Percentiles rank a stretch among this genome's conserved stretches.
Evolutionary conservation across 768 basidiomycete species (phyloP).

Genomic region (Termitomyces sp.): DNA sequence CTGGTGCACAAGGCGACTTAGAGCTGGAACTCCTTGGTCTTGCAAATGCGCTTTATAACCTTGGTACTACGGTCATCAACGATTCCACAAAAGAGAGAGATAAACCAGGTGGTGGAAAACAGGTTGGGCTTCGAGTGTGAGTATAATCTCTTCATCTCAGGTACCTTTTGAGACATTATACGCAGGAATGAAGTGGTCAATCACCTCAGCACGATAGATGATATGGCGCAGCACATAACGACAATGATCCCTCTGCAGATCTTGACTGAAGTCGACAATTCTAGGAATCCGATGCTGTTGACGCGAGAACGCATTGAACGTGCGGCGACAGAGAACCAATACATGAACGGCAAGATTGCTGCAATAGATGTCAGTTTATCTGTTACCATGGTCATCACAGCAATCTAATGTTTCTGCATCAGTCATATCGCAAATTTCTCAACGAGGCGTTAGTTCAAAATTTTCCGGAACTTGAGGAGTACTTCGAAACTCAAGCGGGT

Average conservation of each 20-base stretch:
- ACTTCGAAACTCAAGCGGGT: constrained; percentile 18
- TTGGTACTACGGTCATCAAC: constrained; percentile 79
- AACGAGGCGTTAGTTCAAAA: constrained; percentile 66
- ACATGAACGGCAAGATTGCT: constrained; percentile 84
- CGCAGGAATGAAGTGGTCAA: constrained; percentile 67
- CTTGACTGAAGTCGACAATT: constrained; percentile 71
- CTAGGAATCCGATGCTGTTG: constrained; percentile 75
- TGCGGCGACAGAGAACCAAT: constrained; percentile 85
- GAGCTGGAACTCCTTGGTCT: constrained; percentile 74
- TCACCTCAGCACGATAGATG: constrained; percentile 62
- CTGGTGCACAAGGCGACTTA: constrained; percentile 65
- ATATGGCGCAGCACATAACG: constrained; percentile 53
- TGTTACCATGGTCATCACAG: background rate
- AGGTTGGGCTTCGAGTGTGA: constrained; percentile 75
- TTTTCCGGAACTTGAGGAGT: constrained; percentile 59
- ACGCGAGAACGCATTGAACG: constrained; percentile 78
- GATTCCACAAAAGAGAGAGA: constrained; percentile 79
- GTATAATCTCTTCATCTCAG: constrained; percentile 2
- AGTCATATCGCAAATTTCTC: constrained; percentile 68
- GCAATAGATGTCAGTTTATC: constrained; percentile 56
- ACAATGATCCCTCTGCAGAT: constrained; percentile 75
- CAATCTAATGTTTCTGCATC: constrained; percentile 4
- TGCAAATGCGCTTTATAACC: constrained; percentile 71
- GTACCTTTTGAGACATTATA: background rate
- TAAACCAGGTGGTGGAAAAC: constrained; percentile 64